These are phyloP conservation scores for Cercospora janseana DNA, from an alignment of 2,329 filamentous ascomycete genomes.

Conservation along the genomic window DNA sequence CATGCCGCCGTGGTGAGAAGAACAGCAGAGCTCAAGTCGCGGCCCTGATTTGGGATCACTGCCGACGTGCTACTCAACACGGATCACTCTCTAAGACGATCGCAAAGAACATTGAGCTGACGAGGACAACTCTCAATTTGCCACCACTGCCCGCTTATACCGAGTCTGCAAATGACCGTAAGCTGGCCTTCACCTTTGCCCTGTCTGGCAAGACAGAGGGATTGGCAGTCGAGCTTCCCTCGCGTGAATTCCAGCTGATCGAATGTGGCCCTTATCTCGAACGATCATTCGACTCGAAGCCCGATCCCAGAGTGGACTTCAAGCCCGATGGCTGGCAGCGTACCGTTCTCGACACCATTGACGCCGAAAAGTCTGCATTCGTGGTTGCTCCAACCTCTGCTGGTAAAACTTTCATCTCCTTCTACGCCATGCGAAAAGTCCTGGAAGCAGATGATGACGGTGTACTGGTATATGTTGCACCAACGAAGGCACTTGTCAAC, in stretches of 20 bases:
- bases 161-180: conserved; percentile 27
- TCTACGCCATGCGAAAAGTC: conserved; percentile 79
- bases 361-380: conserved; percentile 67
- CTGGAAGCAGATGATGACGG: conserved; percentile 66
- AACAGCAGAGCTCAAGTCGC: conserved; percentile 43
- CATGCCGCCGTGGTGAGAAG: conserved; percentile 39
- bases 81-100: conserved; percentile 46
- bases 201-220: conserved; percentile 34
- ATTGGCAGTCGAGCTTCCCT: conserved; percentile 39
- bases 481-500: conserved; percentile 78
- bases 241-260: conserved; percentile 63
- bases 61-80: conserved; percentile 41
- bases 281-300: conserved; percentile 66
- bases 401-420: conserved; percentile 80
- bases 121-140: conserved; percentile 42
- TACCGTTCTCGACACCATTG: conserved; percentile 69
- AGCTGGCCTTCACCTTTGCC: conserved; percentile 48
- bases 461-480: conserved; percentile 74
- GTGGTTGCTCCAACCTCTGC: conserved; percentile 76
- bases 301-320: conserved; percentile 69
- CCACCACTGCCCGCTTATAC: conserved; percentile 37
- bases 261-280: conserved; percentile 73
- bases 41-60: conserved; percentile 49
- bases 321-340: conserved; percentile 75
- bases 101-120: conserved; percentile 37